These are phyloP conservation scores for Raphanus sativus DNA, from an alignment of 345 rosid genomes.

Conservation along the genomic window DNA sequence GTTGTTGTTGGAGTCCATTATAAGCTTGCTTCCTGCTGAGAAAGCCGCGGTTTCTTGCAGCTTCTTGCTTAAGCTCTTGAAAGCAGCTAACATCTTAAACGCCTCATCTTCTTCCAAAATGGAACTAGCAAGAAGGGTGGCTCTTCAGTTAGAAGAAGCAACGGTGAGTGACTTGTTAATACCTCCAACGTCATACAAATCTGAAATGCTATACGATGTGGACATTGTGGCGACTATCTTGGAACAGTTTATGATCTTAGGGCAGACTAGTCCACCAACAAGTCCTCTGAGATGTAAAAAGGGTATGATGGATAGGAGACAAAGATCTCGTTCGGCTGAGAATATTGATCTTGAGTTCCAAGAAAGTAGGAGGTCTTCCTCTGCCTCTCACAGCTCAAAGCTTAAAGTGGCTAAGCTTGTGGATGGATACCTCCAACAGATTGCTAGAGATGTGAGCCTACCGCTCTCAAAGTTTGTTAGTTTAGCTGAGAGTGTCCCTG, in stretches of 20 bases:
- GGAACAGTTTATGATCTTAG: conserved; percentile 86
- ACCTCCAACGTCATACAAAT: conserved; percentile 56
- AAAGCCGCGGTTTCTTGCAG: conserved; percentile 77
- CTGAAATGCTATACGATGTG: conserved; percentile 61
- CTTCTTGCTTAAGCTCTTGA: conserved; percentile 82
- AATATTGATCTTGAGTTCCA: conserved; percentile 80
- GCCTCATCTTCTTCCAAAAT: conserved; percentile 68
- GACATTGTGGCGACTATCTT: conserved; percentile 70
- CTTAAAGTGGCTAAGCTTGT: conserved; percentile 93
- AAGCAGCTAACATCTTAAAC: conserved; percentile 73
- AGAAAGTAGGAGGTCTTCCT: conserved; percentile 90
- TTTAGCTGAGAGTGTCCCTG: conserved; percentile 77
- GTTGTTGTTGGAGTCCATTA: conserved; percentile 78
- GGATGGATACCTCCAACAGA: conserved; percentile 81
- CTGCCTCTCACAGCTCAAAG: conserved; percentile 93
- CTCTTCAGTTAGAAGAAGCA: conserved; percentile 91
- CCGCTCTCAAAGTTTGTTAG: conserved; percentile 77
- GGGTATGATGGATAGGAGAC: conserved; percentile 57
- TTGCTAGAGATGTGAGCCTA: conserved; percentile 70
- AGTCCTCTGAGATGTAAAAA: conserved; percentile 77
- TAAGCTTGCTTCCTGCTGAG: conserved; percentile 82
- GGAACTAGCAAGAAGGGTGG: conserved; percentile 81
- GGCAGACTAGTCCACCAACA: conserved; percentile 87
- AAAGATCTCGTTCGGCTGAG: conserved; percentile 93
- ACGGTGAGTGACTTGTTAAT: conserved; percentile 70